Conservation (phyloP, 257 asterid genomes). For the Solanum rostratum region DNA sequence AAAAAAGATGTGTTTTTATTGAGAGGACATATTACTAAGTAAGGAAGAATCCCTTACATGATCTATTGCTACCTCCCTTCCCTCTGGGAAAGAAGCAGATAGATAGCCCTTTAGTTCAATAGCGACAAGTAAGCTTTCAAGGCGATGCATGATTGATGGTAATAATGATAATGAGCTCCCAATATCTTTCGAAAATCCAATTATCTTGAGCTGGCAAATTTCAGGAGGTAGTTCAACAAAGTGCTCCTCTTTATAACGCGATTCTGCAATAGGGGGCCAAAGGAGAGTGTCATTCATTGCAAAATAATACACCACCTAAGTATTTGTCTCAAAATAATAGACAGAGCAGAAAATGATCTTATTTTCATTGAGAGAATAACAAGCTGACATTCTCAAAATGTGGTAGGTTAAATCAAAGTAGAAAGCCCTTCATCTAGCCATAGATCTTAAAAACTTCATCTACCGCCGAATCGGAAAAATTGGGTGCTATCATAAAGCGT, state of each 20-base stretch:
- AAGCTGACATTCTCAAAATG: not conserved
- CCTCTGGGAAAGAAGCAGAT: conserved; percentile 77
- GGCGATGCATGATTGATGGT: conserved; percentile 88
- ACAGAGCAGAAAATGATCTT: not conserved
- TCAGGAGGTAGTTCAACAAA: conserved; percentile 88
- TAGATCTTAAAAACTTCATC: no score
- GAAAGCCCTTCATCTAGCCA: not conserved
- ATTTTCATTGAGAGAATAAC: not conserved
- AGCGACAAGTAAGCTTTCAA: conserved; percentile 86
- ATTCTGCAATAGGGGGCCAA: conserved; percentile 16
- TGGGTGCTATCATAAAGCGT: no score
- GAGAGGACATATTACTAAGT: not conserved
- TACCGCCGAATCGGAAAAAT: no score
- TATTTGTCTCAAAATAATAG: not conserved
- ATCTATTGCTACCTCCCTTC: conserved; percentile 48
- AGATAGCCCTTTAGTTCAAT: conserved; percentile 61
- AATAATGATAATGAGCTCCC: conserved; percentile 89
- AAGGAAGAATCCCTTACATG: conserved; percentile 42
- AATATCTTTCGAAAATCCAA: conserved; percentile 92
- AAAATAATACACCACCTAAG: not conserved
- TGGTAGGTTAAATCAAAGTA: not conserved
- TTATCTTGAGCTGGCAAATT: conserved; percentile 81
- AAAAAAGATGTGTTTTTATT: not conserved
- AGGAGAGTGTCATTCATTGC: not conserved
- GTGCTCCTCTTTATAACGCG: conserved; percentile 83